Evolutionary conservation across 1,139 yeast genomes (phyloP).

Genomic region (Lodderomyces orthopsilosis): DNA sequence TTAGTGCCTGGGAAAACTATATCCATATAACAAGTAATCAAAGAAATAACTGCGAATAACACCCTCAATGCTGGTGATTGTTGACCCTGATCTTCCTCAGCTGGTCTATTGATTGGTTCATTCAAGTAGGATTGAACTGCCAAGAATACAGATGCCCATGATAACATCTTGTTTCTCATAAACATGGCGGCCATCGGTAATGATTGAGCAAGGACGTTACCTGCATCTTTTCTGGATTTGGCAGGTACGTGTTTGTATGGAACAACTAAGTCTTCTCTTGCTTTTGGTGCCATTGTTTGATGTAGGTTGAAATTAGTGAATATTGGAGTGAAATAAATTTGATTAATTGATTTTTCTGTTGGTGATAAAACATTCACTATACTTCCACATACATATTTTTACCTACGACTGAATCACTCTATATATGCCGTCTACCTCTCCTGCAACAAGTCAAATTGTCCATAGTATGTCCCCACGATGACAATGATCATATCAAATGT

Average conservation of each 20-base stretch:
- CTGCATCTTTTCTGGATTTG: slow-evolving; percentile 43
- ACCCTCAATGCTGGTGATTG: slow-evolving; percentile 46
- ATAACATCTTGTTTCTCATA: slow-evolving; percentile 49
- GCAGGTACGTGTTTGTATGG: slow-evolving; percentile 52
- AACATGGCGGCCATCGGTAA: slow-evolving; percentile 72
- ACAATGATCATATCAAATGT: slow-evolving; percentile 34
- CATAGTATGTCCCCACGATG: slow-evolving; percentile 34
- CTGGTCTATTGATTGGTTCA: slow-evolving; percentile 44
- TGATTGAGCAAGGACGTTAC: slow-evolving; percentile 52
- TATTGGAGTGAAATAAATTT: neutral
- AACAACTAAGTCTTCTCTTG: slow-evolving; percentile 38
- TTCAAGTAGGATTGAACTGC: slow-evolving; percentile 49
- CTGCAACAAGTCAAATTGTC: slow-evolving; percentile 32
- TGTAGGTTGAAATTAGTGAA: neutral
- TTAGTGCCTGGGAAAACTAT: slow-evolving; percentile 37
- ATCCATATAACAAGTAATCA: slow-evolving; percentile 55
- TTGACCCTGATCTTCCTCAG: slow-evolving; percentile 15
- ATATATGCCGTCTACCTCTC: neutral
- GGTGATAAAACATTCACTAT: neutral
- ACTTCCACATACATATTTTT: too few species aligned
- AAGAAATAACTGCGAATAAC: slow-evolving; percentile 44
- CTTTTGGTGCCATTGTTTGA: slow-evolving; percentile 26
- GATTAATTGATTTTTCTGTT: neutral
- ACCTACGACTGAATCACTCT: too few species aligned
- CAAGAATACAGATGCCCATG: slow-evolving; percentile 57